Conservation (phyloP, 2,329 filamentous ascomycete genomes). For the Teratosphaeria nubilosa region DNA sequence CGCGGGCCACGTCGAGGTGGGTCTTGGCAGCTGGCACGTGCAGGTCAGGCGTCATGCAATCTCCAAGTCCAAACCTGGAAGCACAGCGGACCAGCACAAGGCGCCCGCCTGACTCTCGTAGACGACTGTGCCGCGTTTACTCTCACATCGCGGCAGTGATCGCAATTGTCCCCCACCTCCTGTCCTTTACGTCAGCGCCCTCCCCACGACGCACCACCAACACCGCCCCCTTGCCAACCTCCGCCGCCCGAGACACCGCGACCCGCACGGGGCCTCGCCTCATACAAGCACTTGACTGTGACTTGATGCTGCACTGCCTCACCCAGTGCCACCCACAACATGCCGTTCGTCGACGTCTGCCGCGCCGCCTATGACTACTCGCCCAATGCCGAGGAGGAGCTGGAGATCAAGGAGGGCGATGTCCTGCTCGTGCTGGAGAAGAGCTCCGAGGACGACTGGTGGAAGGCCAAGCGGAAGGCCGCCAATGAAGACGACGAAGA, state of each 20-base stretch:
- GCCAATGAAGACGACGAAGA: conserved; percentile 70
- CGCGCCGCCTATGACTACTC: conserved; percentile 86
- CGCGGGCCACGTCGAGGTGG: background rate
- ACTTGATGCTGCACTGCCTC: background rate
- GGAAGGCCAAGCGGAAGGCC: conserved; percentile 98
- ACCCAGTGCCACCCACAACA: conserved; percentile 28
- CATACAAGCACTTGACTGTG: background rate
- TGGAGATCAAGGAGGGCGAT: conserved; percentile 76
- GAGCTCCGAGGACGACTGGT: conserved; percentile 69
- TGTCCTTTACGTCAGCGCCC: too few relatives aligned
- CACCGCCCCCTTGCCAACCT: too few relatives aligned
- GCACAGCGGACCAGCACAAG: background rate
- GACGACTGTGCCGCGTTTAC: background rate
- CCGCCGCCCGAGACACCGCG: too few relatives aligned
- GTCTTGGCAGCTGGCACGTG: background rate
- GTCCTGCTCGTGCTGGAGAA: conserved; percentile 83
- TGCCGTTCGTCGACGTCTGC: conserved; percentile 90
- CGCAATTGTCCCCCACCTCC: too few relatives aligned
- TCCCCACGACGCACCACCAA: too few relatives aligned
- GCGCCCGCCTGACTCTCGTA: background rate
- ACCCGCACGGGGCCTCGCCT: too few relatives aligned
- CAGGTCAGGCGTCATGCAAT: background rate
- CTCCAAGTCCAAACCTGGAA: background rate
- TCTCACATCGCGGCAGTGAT: too few relatives aligned
- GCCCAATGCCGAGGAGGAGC: conserved; percentile 76